Evolutionary conservation across 345 rosid species (phyloP).

Genomic region (Gossypium herbaceum): DNA sequence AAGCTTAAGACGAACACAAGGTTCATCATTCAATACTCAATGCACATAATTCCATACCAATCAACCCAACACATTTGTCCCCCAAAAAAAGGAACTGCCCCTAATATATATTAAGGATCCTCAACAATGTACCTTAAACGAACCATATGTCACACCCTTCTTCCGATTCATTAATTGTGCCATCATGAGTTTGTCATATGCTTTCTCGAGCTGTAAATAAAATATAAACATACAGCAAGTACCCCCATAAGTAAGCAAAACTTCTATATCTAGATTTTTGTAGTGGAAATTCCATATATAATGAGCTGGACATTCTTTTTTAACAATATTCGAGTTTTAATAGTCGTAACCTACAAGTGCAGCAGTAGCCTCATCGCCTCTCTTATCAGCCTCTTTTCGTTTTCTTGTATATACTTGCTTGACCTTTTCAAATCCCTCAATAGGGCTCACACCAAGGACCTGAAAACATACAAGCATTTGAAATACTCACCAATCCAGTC

Average conservation of each 20-base stretch:
- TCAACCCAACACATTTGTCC: not conserved
- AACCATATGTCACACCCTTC: slow-evolving; percentile 81
- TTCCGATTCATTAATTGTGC: slow-evolving; percentile 70
- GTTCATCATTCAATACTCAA: slow-evolving; percentile 8
- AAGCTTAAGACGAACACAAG: not conserved
- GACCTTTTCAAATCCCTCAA: slow-evolving; percentile 77
- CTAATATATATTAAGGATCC: not conserved
- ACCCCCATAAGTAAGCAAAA: slow-evolving; percentile 5
- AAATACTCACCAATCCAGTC: not conserved
- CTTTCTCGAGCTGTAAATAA: slow-evolving; percentile 78
- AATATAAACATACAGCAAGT: slow-evolving; percentile 14
- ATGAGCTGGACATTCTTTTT: not conserved
- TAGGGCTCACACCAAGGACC: slow-evolving; percentile 89
- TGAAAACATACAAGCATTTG: slow-evolving; percentile 24
- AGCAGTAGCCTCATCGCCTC: slow-evolving; percentile 77
- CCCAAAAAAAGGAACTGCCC: not conserved
- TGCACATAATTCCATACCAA: not conserved
- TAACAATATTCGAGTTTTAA: not conserved
- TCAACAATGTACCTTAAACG: slow-evolving; percentile 48
- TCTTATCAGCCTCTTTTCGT: slow-evolving; percentile 79
- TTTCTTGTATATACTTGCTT: slow-evolving; percentile 62
- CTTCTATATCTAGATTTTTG: not conserved
- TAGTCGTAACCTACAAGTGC: slow-evolving; percentile 48
- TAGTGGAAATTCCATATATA: not conserved
- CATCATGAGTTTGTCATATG: slow-evolving; percentile 97